Base-by-base conservation (phyloP, 1,284 basidiomycete genomes). In the Lentinula novae-zelandiae region DNA sequence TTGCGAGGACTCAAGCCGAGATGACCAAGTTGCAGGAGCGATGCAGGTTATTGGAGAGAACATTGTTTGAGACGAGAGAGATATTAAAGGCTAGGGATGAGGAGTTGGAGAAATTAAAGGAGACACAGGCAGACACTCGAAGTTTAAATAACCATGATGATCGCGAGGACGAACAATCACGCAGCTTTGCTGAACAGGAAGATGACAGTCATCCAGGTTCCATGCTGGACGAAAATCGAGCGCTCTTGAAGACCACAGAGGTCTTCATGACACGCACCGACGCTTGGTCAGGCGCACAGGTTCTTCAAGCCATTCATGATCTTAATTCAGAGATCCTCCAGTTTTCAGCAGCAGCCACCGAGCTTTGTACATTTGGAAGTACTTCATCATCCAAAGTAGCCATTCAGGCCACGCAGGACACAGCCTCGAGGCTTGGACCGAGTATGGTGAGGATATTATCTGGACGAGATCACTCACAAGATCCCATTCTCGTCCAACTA, bases 321-420 rank as follows among this genome's bases (percentile, higher is more conserved):
- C 78, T 91, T 70, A 91, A 91, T 69, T 83, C 85, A 0, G 89
- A 90, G 72, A 87, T 90, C 62, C 79, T 87, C 20, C 89, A 89
- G 65, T 89, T 89, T 63, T 84, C 89, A 9, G 87, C 88, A 17
- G 82, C 85, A 20, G 87, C 86, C 10, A 84, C 85, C 9, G 88
- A 91, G 71, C 76, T 85, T 40, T 83, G 81, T 63, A 76, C 77
- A 2, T 84, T 85, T 64, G 73, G 72, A 62, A 72, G 68, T 49
- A 70, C 75, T 39, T 69, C 73, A 42, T 71, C 67, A 9, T 69
- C 76, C 2, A 70, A 74, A 60, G 74, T 75, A 51, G 65, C 67
- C 44, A 66, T 76, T 6, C 79, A 85, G 69, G 75, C 78, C 22
- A 77, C 82, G 68, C 79, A 83, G 63, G 85, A 88, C 62, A 84